These are phyloP conservation scores for Collybia sordida DNA, from an alignment of 768 basidiomycete species.

Conservation along the genomic window DNA sequence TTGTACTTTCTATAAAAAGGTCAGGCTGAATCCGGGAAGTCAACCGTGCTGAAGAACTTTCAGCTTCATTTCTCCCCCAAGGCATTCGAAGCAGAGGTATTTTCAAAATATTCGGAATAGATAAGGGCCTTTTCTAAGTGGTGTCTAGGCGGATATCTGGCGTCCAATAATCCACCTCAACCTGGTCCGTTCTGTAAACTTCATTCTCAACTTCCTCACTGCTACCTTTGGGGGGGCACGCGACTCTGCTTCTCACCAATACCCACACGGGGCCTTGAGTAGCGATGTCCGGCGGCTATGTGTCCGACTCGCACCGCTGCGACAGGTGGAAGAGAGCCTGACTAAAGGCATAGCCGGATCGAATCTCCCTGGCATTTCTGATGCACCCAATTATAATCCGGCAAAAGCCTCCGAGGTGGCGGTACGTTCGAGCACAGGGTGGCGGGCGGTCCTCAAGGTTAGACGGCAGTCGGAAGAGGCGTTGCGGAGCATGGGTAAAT, in stretches of 20 bases:
- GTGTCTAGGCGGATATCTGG: constrained; percentile 48
- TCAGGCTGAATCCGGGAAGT: constrained; percentile 70
- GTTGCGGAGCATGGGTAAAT: constrained; percentile 10
- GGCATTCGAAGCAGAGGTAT: constrained; percentile 54
- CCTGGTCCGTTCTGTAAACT: constrained; percentile 54
- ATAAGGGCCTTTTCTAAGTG: constrained; percentile 43
- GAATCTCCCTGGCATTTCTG: constrained; percentile 10
- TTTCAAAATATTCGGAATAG: neutral
- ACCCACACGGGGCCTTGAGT: constrained; percentile 21
- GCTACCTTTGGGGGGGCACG: constrained; percentile 15
- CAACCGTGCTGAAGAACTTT: constrained; percentile 66
- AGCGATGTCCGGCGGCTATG: constrained; percentile 44
- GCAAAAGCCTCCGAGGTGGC: constrained; percentile 45
- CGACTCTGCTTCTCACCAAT: constrained; percentile 16
- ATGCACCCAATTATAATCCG: constrained; percentile 29
- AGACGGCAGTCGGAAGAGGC: constrained; percentile 24
- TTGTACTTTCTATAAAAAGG: constrained; percentile 31
- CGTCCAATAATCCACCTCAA: constrained; percentile 68
- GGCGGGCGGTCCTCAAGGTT: constrained; percentile 46
- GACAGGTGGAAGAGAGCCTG: constrained; percentile 53
- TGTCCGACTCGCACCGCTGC: constrained; percentile 52
- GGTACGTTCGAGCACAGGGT: constrained; percentile 46
- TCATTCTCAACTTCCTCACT: constrained; percentile 32
- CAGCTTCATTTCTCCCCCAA: constrained; percentile 61
- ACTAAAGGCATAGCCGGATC: constrained; percentile 39